A percentile compares a stretch with the other conserved stretches of the same genome.
Evolutionary conservation across 2,329 filamentous ascomycete species (phyloP).

Genomic region (Coniella lustricola): DNA sequence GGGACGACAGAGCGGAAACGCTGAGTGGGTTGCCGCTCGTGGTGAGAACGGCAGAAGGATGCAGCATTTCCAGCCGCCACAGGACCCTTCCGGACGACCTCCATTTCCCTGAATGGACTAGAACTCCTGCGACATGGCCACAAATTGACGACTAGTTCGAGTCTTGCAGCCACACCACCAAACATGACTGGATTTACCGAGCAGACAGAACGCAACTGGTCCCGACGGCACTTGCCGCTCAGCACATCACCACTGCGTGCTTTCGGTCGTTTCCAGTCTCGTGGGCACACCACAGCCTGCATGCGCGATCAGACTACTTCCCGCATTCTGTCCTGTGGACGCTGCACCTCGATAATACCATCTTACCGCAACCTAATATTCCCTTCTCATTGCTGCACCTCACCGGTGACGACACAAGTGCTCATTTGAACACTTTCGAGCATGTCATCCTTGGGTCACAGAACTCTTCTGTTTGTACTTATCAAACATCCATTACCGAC

Average conservation of each 20-base stretch:
- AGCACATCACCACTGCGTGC: too few relatives aligned
- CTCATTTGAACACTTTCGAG: not conserved
- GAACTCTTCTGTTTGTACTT: conserved; percentile 7
- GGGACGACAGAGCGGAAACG: conserved; percentile 31
- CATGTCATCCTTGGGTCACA: not conserved
- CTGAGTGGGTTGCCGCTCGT: conserved; percentile 30
- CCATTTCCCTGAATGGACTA: conserved; percentile 10
- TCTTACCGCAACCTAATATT: too few relatives aligned
- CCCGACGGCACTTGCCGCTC: too few relatives aligned
- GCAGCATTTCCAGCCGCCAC: conserved; percentile 19
- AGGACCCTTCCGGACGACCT: conserved; percentile 19
- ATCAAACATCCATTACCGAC: conserved; percentile 7
- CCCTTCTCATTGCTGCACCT: not conserved
- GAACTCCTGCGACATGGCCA: not conserved
- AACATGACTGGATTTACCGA: too few relatives aligned
- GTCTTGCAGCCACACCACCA: not conserved
- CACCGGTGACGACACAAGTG: not conserved
- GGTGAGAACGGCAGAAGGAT: conserved; percentile 25
- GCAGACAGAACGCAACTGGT: too few relatives aligned
- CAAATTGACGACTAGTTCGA: not conserved
- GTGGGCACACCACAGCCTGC: too few relatives aligned
- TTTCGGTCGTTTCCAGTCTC: too few relatives aligned
- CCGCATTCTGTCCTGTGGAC: too few relatives aligned
- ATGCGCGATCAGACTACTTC: too few relatives aligned
- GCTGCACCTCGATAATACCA: not conserved